phyloP scores from a whole-genome alignment of 805 yeast genomes.

The Teunomyces tritomae region DNA sequence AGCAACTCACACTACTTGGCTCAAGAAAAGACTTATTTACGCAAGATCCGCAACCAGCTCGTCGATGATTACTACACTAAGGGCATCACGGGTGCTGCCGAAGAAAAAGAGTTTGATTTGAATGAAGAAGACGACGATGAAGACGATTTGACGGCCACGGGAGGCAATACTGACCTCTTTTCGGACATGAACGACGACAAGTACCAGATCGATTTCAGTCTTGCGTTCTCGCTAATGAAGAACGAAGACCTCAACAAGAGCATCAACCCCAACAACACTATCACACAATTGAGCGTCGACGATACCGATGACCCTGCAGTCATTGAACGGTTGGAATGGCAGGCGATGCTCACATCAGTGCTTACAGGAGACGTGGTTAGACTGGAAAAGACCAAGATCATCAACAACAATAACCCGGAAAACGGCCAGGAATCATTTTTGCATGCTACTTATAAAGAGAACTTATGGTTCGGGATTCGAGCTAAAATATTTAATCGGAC shows the following conservation, averaged over 20 bases:
- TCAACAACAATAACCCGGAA: slow-evolving; percentile 42
- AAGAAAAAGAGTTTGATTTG: slow-evolving; percentile 23
- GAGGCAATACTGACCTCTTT: slow-evolving; percentile 30
- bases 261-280: slow-evolving; percentile 26
- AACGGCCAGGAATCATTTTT: slow-evolving; percentile 46
- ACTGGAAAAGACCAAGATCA: slow-evolving; percentile 80
- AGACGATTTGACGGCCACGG: slow-evolving; percentile 35
- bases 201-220: slow-evolving; percentile 47
- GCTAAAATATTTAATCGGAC: slow-evolving; percentile 81
- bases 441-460: slow-evolving; percentile 60
- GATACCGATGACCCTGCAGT: slow-evolving; percentile 46
- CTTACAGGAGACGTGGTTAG: slow-evolving; percentile 93
- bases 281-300: slow-evolving; percentile 37
- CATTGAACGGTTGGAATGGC: slow-evolving; percentile 90
- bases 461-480: slow-evolving; percentile 82
- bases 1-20: slow-evolving; percentile 44
- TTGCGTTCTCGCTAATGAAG: slow-evolving; percentile 36
- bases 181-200: slow-evolving; percentile 42
- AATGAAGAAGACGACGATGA: slow-evolving; percentile 23
- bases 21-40: slow-evolving; percentile 67
- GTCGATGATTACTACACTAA: slow-evolving; percentile 73
- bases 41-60: slow-evolving; percentile 56
- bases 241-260: slow-evolving; percentile 12
- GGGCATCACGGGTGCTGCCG: slow-evolving; percentile 49
- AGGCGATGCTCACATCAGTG: slow-evolving; percentile 84